Percentiles rank a stretch among this genome's conserved stretches.
These are phyloP conservation scores for Gonapodya sp. DNA, from an alignment of 192 early-diverging fungal species.

Conservation along the genomic window DNA sequence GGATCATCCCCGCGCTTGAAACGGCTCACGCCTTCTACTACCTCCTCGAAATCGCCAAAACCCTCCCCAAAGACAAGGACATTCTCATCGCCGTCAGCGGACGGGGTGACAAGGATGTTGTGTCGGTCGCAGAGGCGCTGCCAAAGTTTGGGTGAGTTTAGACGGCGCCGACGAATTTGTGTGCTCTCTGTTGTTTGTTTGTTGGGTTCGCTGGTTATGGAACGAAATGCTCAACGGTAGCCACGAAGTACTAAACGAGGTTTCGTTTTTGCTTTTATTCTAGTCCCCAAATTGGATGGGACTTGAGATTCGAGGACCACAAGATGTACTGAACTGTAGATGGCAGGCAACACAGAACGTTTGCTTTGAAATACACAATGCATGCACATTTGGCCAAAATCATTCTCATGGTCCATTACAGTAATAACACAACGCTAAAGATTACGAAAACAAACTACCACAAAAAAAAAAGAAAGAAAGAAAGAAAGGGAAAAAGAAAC, in stretches of 20 bases:
- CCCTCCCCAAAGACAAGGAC: conserved; percentile 63
- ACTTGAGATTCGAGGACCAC: conserved; percentile 30
- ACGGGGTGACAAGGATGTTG: conserved; percentile 96
- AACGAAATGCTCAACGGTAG: too few relatives aligned
- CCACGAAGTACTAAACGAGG: too few relatives aligned
- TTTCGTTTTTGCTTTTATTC: background rate
- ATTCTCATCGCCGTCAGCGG: conserved; percentile 86
- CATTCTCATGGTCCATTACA: background rate
- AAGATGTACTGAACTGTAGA: background rate
- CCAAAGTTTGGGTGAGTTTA: conserved; percentile 60
- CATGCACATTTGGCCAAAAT: background rate
- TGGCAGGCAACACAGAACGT: too few relatives aligned
- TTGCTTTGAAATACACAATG: background rate
- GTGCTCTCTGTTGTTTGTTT: too few relatives aligned
- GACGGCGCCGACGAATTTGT: background rate
- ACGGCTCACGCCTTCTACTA: conserved; percentile 84
- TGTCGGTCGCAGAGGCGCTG: conserved; percentile 74
- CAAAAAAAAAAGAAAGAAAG: too few relatives aligned
- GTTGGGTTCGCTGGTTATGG: too few relatives aligned
- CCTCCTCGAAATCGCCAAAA: conserved; percentile 66
- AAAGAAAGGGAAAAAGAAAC: too few relatives aligned
- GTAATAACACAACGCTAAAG: too few relatives aligned
- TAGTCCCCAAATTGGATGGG: conserved; percentile 81
- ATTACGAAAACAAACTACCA: too few relatives aligned
- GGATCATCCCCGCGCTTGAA: conserved; percentile 95